Conservation (phyloP, 78 protist genomes). For the Mastigamoeba balamuthi region DNA sequence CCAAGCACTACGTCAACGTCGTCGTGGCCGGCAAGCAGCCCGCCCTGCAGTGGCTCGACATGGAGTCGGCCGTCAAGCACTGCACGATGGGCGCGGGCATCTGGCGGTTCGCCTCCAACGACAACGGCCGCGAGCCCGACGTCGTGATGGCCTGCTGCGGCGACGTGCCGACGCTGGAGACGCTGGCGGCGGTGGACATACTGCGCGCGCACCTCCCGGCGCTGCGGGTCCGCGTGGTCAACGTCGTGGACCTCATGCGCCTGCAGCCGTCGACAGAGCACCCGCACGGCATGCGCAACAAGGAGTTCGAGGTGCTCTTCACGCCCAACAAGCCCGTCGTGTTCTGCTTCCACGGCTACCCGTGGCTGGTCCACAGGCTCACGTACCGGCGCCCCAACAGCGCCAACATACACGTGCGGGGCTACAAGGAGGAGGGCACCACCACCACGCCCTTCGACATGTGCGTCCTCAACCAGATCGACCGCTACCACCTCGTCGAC, state of each 20-base stretch:
- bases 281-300: conserved; percentile 1
- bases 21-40: conserved; percentile 1
- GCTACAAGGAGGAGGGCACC: conserved; percentile 4
- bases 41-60: not conserved
- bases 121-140: not conserved
- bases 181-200: not conserved
- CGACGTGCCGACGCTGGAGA: conserved; percentile 7
- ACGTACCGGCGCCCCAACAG: not conserved
- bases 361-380: not conserved
- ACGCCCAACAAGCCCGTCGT: not conserved
- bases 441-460: conserved; percentile 14
- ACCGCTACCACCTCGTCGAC: not conserved
- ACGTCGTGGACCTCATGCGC: conserved; percentile 5
- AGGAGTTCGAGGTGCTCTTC: not conserved
- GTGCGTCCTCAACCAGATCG: conserved; percentile 4
- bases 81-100: not conserved
- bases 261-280: not conserved
- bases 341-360: conserved; percentile 1
- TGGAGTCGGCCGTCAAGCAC: not conserved
- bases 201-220: not conserved
- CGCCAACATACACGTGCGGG: not conserved
- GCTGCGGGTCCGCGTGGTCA: not conserved
- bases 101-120: not conserved
- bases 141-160: conserved; percentile 1
- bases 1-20: not conserved